A percentile compares a stretch with the other conserved stretches of the same genome.
Conservation (phyloP, 1,284 basidiomycete genomes). For the Papiliotrema fonsecae region DNA sequence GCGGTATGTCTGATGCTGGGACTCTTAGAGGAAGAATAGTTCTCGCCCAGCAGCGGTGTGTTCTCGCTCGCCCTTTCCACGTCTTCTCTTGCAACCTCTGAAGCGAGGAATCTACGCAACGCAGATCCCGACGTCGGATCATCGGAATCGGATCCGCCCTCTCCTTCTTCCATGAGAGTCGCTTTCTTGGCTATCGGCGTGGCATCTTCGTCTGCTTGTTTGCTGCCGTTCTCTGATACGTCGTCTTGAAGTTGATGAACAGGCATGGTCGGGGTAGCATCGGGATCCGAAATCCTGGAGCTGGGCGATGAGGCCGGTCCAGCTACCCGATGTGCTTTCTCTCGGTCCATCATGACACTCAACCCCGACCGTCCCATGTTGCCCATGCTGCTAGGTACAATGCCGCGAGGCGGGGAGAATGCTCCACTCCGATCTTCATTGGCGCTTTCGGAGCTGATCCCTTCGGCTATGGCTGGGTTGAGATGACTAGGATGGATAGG, state of each 20-base stretch:
- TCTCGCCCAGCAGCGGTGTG: constrained; percentile 18
- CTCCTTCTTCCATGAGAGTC: constrained; percentile 1
- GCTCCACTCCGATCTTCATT: constrained; percentile 6
- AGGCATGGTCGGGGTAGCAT: constrained; percentile 1
- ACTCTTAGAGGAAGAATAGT: constrained; percentile 7
- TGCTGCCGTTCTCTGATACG: not conserved
- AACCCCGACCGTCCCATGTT: constrained; percentile 32
- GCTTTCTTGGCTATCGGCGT: no score
- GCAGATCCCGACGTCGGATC: constrained; percentile 16
- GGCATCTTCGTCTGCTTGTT: not conserved
- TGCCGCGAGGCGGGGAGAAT: constrained; percentile 14
- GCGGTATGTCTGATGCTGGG: not conserved
- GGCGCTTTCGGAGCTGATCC: not conserved
- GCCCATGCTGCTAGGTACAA: constrained; percentile 15
- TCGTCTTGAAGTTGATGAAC: not conserved
- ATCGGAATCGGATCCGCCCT: constrained; percentile 1
- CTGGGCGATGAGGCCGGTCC: not conserved
- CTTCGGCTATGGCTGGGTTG: constrained; percentile 16
- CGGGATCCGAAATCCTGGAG: not conserved
- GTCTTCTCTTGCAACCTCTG: constrained; percentile 13
- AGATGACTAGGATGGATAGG: constrained; percentile 31
- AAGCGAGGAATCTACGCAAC: constrained; percentile 18
- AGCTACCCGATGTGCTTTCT: constrained; percentile 12
- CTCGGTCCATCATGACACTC: constrained; percentile 37
- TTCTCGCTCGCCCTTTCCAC: constrained; percentile 14